These are phyloP conservation scores for Hyaloscypha hepaticicola DNA, from an alignment of 495 filamentous ascomycete genomes.

Conservation along the genomic window DNA sequence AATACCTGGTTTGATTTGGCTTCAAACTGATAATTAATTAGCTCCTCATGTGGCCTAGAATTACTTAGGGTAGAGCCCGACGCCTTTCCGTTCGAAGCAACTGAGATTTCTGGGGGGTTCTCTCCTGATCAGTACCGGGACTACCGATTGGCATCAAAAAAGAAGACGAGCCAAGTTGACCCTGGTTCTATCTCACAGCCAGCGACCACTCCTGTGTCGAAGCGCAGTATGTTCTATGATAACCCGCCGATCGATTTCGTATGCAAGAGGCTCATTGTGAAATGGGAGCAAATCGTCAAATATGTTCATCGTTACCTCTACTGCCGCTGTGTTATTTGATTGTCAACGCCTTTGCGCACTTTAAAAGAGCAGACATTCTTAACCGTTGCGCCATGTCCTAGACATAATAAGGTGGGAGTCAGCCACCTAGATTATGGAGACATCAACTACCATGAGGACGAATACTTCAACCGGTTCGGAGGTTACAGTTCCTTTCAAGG, in stretches of 20 bases:
- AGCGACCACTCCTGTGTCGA: not conserved
- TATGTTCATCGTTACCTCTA: slow-evolving; percentile 9
- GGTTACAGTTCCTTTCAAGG: slow-evolving; percentile 12
- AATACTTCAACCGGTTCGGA: slow-evolving; percentile 6
- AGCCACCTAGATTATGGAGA: slow-evolving; percentile 11
- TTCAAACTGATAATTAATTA: slow-evolving; percentile 5
- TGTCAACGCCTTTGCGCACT: slow-evolving; percentile 2
- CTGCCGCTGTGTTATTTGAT: slow-evolving; percentile 6
- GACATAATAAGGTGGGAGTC: not conserved
- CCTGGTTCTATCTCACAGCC: too few species aligned
- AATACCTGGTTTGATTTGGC: not conserved
- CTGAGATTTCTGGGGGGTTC: not conserved
- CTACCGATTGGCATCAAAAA: not conserved
- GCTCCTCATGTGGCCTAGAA: slow-evolving; percentile 13
- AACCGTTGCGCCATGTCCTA: not conserved
- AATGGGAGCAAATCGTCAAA: slow-evolving; percentile 12
- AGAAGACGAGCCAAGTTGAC: too few species aligned
- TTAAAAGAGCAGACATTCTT: not conserved
- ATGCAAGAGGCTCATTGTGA: slow-evolving; percentile 12
- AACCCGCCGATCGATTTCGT: slow-evolving; percentile 10
- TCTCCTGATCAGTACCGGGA: not conserved
- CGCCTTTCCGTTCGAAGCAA: slow-evolving; percentile 5
- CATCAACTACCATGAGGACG: slow-evolving; percentile 7
- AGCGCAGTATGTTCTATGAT: not conserved
- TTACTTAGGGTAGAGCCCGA: slow-evolving; percentile 8